Base-by-base conservation (phyloP, 768 basidiomycete species). In the Tricholoma terreum region DNA sequence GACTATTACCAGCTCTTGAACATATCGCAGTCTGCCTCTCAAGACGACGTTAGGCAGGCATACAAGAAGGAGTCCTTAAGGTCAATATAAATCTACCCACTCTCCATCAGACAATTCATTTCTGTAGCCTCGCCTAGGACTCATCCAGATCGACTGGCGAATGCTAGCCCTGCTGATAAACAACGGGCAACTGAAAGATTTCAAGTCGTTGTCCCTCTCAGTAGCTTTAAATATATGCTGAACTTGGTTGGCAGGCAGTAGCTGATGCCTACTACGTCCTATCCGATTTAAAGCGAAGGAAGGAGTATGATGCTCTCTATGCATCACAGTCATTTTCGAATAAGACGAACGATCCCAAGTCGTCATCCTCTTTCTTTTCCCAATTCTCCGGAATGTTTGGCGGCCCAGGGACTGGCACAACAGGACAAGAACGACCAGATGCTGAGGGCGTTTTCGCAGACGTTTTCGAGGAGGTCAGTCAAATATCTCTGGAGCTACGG, bases 241-340 rank as follows among this genome's bases (percentile, higher is more conserved):
- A 36, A 15, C 27, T 50, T n/a, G 50, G 27, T 4, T 40, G 27
- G 1, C 67, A 89, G 89, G 85, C 89, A 7, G 86, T 97, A 60
- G 93, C 94, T 53, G 94, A 97, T 71, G 94, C 94, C 15, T 96
- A 96, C 74, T 97, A 92, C 69, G 90, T 95, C 24, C 83, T 98
- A 35, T 93, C 91, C 2, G 92, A 97, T 71, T 72, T 85, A 4
- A 77, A 79, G 42, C 79, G 89, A 56, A 82, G 87, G 57, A 77
- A 71, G 65, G 89, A 92, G 71, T 92, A 92, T 61, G 91, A 92
- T 61, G 61, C 61, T 0, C 71, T 92, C 0, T 88, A 88, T 66
- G 71, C 75, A n/a, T 79, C 84, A 7, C 82, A 81, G 51, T 60
- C 79, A 45, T 62, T 75, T 15, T 67, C 75, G 33, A 83, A 85